These are phyloP conservation scores for Adansonia madagascariensis DNA, from an alignment of 441 rosid species.

Conservation along the genomic window DNA sequence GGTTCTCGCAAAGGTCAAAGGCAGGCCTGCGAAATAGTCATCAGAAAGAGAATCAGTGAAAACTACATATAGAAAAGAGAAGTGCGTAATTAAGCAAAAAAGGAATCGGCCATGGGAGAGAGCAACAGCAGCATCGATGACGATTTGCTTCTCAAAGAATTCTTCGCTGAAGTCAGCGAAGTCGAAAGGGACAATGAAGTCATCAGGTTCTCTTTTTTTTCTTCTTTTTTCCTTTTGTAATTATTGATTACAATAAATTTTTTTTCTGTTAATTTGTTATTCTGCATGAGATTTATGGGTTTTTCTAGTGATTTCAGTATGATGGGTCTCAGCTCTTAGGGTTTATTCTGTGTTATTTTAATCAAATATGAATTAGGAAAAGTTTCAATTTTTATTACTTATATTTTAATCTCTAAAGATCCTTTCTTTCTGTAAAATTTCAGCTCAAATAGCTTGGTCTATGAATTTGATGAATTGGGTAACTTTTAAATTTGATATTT, in stretches of 20 bases:
- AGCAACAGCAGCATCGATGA: slow-evolving; percentile 44
- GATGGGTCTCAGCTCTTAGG: slow-evolving; percentile 5
- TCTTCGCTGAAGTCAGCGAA: slow-evolving; percentile 92
- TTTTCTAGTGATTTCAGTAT: slow-evolving; percentile 8
- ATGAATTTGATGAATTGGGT: not conserved
- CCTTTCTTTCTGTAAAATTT: not conserved
- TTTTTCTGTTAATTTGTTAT: slow-evolving; percentile 21
- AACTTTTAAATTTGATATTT: not conserved
- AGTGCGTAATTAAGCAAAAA: not conserved
- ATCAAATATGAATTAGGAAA: slow-evolving; percentile 4
- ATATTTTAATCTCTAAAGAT: not conserved
- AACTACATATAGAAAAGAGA: not conserved
- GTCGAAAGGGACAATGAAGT: slow-evolving; percentile 93
- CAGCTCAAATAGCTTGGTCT: not conserved
- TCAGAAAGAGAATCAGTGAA: not conserved
- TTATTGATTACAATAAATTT: not conserved
- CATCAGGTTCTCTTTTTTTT: slow-evolving; percentile 50
- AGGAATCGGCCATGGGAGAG: slow-evolving; percentile 48
- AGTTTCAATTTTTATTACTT: not conserved
- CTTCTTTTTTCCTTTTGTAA: not conserved
- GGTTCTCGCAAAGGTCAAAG: not conserved
- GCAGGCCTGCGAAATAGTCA: slow-evolving; percentile 3
- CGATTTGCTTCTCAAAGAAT: slow-evolving; percentile 79
- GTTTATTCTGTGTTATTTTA: slow-evolving; percentile 15
- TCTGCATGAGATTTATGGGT: slow-evolving; percentile 35